Evolutionary conservation across 768 basidiomycete genomes (phyloP), one percentile per base, ranked within the genome.

Genomic region (Sarcomyxa edulis): DNA sequence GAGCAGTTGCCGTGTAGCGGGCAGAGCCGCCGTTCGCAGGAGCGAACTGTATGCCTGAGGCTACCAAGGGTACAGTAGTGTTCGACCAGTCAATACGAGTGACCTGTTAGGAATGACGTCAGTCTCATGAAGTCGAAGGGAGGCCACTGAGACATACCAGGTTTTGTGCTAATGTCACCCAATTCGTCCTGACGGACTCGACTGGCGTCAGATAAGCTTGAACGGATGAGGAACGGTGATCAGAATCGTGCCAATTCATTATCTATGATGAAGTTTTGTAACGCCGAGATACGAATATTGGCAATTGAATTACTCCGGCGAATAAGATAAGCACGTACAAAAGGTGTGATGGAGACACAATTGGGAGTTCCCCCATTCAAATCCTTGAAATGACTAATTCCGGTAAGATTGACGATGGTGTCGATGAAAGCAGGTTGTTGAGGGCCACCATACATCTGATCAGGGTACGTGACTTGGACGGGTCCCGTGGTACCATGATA

Each of bases 301-400:
- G 28, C 24, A 2, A 31, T 37, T 36, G 14, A 24, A 30, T 15
- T 9, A 9, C 21, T 22, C n/a, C n/a, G n/a, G n/a, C n/a, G n/a
- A n/a, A n/a, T n/a, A n/a, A 12, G 6, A 10, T 19, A 19, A 10
- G 5, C 7, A 50, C 64, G 35, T 39, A 73, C 74, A 14, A 72
- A 50, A 4, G 76, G 77, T 7, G 72, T 74, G 44, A 74, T 69
- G 1, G 74, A 69, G 3, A 80, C 76, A 40, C 70, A 69, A 44
- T 77, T 76, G 6, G 74, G 69, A 10, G 62, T 64, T 1, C 76
- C 76, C 20, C 76, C 76, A 48, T 77, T 78, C 27, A 75, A 48
- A 50, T 80, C 77, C 23, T 60, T 58, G 49, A 42, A 68, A 37
- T 64, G 72, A 6, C 48, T 61, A 43, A 76, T 73, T 1, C 72